These are phyloP conservation scores for Alternaria dauci DNA, from an alignment of 2,329 filamentous ascomycete species.

Conservation along the genomic window DNA sequence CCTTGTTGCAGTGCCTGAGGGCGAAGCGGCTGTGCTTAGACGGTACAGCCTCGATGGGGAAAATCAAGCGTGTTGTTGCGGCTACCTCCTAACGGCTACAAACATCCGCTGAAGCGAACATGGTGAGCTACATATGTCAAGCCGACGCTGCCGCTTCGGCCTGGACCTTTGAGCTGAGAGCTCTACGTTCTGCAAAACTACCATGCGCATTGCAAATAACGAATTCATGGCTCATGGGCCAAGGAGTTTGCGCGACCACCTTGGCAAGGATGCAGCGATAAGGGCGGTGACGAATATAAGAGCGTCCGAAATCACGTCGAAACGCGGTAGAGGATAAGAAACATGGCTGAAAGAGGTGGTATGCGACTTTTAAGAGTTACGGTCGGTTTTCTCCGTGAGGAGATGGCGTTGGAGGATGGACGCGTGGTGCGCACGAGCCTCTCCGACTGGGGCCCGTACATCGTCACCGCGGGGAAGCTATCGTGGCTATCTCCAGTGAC, in stretches of 20 bases:
- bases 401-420: background rate
- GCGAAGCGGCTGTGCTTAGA: background rate
- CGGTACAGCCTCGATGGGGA: background rate
- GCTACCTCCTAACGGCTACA: background rate
- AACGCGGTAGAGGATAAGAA: background rate
- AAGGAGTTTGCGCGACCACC: background rate
- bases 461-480: constrained; percentile 18
- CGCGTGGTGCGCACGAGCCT: background rate
- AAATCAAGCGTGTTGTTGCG: background rate
- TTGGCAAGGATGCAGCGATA: background rate
- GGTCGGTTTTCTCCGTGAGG: background rate
- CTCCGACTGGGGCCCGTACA: constrained; percentile 11
- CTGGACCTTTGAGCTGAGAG: background rate
- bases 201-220: background rate
- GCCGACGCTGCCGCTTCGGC: background rate
- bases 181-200: background rate
- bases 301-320: background rate
- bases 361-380: background rate
- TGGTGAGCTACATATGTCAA: background rate
- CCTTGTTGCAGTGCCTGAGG: background rate
- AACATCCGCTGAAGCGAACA: background rate
- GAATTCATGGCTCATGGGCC: background rate
- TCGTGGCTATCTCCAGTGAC: constrained; percentile 11
- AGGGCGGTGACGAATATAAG: background rate
- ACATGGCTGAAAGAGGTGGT: background rate